Evolutionary conservation across 2,329 filamentous ascomycete genomes (phyloP).

Genomic region (Alternaria gansuensis): DNA sequence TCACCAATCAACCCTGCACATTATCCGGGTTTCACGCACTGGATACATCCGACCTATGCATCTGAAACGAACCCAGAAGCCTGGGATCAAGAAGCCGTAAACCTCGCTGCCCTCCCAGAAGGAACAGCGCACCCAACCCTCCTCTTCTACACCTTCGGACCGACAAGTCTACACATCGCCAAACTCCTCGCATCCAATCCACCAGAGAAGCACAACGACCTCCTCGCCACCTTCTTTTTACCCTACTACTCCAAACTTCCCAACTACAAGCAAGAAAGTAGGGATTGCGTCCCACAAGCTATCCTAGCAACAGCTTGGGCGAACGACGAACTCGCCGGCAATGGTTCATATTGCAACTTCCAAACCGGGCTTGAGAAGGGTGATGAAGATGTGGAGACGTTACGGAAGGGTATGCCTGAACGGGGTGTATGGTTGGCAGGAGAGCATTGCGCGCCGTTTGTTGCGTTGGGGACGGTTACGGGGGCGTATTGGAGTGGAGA

Average conservation of each 20-base stretch:
- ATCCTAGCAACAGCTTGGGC: constrained; percentile 80
- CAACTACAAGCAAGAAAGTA: constrained; percentile 64
- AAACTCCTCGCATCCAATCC: constrained; percentile 41
- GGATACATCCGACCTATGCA: constrained; percentile 75
- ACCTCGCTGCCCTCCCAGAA: constrained; percentile 72
- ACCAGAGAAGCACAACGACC: constrained; percentile 57
- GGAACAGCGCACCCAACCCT: constrained; percentile 76
- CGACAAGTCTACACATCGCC: constrained; percentile 47
- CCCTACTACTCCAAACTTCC: constrained; percentile 82
- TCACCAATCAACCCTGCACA: constrained; percentile 46
- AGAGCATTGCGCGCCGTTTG: constrained; percentile 90
- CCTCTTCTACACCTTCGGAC: constrained; percentile 81
- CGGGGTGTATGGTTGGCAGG: constrained; percentile 84
- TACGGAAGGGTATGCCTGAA: constrained; percentile 66
- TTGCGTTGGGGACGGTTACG: constrained; percentile 79
- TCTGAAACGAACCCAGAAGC: constrained; percentile 65
- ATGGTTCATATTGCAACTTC: constrained; percentile 87
- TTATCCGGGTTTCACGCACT: constrained; percentile 76
- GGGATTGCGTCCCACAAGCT: constrained; percentile 69
- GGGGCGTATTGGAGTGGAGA: constrained; percentile 22
- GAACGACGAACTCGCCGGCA: constrained; percentile 78
- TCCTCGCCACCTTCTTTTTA: constrained; percentile 72
- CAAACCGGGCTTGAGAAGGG: constrained; percentile 75
- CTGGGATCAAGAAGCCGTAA: constrained; percentile 81
- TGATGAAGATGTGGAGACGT: constrained; percentile 73